Evolutionary conservation across 192 early-diverging fungal species (phyloP), one percentile per base, ranked within the genome.

Genomic region (Umbelopsis ramanniana): DNA sequence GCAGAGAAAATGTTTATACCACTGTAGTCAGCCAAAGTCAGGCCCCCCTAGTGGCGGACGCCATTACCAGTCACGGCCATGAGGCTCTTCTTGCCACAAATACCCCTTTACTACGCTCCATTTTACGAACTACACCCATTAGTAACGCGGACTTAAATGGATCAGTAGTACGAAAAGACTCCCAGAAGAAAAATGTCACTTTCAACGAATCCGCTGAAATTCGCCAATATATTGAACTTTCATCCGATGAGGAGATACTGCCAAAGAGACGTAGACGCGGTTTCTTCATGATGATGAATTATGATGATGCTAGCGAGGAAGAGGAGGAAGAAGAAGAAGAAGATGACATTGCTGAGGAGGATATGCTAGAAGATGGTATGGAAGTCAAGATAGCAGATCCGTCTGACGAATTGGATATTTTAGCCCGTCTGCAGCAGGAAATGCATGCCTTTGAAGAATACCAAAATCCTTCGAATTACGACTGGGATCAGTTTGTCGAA

Each of bases 161-260:
- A 6, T 26, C 57, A 29, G 15, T 35, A 22, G 33, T 14, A 19
- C 9, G 29, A n/a, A n/a, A 63, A 8, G 23, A 14, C 8, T 22
- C 53, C 26, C 14, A 23, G 0, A 63, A 63, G 26, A 63, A 37
- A 33, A 63, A 63, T 1, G 57, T 63, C 33, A 63, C 57, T 8
- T 63, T 63, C 19, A 63, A 63, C 33, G 57, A 63, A 37, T 29
- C 57, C 6, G 57, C 57, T 6, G 57, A 63, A 26, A 63, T 63
- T 37, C 57, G 57, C 15, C 57, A 63, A 29, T 63, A 29, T 14
- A 63, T 63, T 10, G 57, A 63, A 14, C 57, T 63, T 29, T 63
- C 57, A 10, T 63, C 57, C 11, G 57, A 63, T 63, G 57, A 63
- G 17, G 57, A 63, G 37, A 12, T 19, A 17, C 2, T 26, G 26